phyloP scores from a whole-genome alignment of 1,284 basidiomycete genomes.

The Ceratobasidium papillatum region DNA sequence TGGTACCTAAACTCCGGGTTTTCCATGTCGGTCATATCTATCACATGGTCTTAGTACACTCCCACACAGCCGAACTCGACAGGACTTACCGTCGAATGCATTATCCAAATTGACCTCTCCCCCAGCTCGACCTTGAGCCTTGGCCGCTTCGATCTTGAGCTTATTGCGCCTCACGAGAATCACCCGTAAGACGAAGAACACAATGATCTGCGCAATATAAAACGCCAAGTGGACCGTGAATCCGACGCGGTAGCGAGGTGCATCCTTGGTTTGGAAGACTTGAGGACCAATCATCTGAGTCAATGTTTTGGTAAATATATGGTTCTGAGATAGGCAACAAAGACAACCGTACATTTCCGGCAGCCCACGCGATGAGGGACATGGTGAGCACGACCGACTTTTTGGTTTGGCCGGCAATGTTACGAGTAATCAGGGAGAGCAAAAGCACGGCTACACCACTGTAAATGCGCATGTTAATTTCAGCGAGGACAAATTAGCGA shows the following conservation, averaged over 20 bases:
- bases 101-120: constrained; percentile 37
- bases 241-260: constrained; percentile 44
- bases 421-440: constrained; percentile 44
- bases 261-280: constrained; percentile 45
- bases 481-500: background rate
- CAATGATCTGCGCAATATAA: constrained; percentile 41
- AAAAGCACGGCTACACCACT: constrained; percentile 45
- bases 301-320: background rate
- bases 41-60: background rate
- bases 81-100: constrained; percentile 30
- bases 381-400: constrained; percentile 41
- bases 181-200: constrained; percentile 43
- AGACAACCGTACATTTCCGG: constrained; percentile 27
- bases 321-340: background rate
- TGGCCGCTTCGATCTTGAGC: constrained; percentile 30
- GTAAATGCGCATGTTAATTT: background rate
- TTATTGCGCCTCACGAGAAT: constrained; percentile 43
- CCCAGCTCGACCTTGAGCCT: constrained; percentile 24
- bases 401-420: constrained; percentile 43
- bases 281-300: constrained; percentile 44
- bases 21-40: constrained; percentile 44
- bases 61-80: background rate
- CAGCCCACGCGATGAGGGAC: constrained; percentile 41
- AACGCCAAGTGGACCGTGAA: constrained; percentile 40
- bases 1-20: constrained; percentile 42